phyloP scores from a whole-genome alignment of 257 asterid species.

The Forsythia suspensa region DNA sequence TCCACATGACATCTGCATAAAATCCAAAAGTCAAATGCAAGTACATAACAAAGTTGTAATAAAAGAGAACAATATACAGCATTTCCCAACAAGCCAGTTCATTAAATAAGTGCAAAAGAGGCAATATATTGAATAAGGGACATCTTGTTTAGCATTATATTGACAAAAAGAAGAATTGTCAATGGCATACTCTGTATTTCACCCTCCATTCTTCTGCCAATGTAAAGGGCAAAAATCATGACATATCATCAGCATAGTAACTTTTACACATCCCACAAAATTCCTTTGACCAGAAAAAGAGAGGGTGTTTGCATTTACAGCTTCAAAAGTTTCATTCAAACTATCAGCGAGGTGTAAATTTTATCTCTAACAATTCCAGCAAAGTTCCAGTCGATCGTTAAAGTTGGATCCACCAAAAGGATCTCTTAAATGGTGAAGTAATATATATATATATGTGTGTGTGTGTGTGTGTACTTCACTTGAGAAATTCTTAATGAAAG shows the following conservation, averaged over 20 bases:
- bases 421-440: not conserved
- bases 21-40: not conserved
- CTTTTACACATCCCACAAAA: no score
- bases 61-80: not conserved
- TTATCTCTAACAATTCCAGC: not conserved
- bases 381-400: not conserved
- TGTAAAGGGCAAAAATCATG: no score
- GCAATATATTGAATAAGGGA: not conserved
- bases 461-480: not conserved
- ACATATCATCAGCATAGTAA: no score
- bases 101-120: no score
- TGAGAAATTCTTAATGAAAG: not conserved
- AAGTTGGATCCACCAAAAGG: not conserved
- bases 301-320: not conserved
- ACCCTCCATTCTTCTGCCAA: not conserved
- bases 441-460: no score
- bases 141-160: not conserved
- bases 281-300: not conserved
- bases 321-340: not conserved
- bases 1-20: constrained; percentile 26
- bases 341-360: no score
- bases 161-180: not conserved
- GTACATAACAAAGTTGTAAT: no score
- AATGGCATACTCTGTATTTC: not conserved
- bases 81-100: not conserved